A percentile compares a stretch with the other conserved stretches of the same genome.
phyloP scores from a whole-genome alignment of 345 rosid genomes.

The Euphorbia tirucalli region DNA sequence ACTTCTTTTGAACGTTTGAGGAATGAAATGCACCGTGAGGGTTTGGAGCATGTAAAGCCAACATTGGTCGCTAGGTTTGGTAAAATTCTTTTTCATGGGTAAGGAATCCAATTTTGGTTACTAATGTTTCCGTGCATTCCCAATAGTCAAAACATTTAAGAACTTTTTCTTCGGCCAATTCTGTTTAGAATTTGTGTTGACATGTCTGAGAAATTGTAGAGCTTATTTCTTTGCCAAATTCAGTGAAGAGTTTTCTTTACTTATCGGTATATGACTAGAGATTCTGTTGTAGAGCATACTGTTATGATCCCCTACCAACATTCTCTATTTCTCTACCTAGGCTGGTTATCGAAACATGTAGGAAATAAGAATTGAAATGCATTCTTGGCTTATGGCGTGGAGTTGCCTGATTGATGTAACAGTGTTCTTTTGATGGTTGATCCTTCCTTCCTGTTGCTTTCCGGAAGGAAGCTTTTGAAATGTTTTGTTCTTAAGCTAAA shows the following conservation, averaged over 20 bases:
- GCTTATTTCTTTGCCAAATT: background rate
- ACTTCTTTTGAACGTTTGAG: slow-evolving; percentile 36
- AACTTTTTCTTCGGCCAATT: background rate
- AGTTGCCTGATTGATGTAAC: background rate
- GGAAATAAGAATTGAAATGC: background rate
- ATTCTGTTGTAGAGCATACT: background rate
- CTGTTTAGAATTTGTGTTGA: background rate
- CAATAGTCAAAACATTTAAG: too few relatives aligned
- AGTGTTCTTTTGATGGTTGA: background rate
- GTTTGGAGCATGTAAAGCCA: slow-evolving; percentile 31
- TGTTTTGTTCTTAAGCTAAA: too few relatives aligned
- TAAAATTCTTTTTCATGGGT: slow-evolving; percentile 44
- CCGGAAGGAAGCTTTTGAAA: background rate
- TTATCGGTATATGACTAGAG: background rate
- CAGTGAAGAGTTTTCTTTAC: background rate
- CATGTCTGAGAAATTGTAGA: background rate
- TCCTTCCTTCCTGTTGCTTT: background rate
- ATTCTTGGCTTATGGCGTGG: background rate
- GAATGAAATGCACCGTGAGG: slow-evolving; percentile 22
- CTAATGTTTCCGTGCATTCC: too few relatives aligned
- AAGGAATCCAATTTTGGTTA: slow-evolving; percentile 14
- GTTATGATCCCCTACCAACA: background rate
- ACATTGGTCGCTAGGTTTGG: slow-evolving; percentile 58
- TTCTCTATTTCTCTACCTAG: background rate
- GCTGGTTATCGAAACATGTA: background rate